phyloP scores from a whole-genome alignment of 1,284 basidiomycete species.

The Ceratobasidium sp. region DNA sequence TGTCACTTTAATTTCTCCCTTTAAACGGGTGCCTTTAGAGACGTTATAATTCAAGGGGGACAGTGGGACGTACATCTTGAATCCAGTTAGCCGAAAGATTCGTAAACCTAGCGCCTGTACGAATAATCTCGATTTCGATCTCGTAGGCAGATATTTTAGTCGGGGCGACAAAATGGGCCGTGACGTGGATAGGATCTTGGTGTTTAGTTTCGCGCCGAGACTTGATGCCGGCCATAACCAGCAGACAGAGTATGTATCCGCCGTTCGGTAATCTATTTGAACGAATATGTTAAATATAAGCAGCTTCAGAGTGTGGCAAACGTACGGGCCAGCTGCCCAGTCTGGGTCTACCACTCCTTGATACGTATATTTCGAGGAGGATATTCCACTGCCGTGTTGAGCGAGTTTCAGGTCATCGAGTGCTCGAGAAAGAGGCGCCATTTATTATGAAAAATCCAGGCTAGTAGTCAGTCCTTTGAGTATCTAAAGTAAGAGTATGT shows the following conservation, averaged over 20 bases:
- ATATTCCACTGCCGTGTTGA: background rate
- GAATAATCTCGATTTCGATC: slow-evolving; percentile 64
- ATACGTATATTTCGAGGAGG: background rate
- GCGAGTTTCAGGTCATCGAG: background rate
- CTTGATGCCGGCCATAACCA: slow-evolving; percentile 67
- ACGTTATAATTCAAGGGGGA: slow-evolving; percentile 51
- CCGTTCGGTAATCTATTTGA: slow-evolving; percentile 22
- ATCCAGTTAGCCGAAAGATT: slow-evolving; percentile 69
- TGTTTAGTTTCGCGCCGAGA: slow-evolving; percentile 64
- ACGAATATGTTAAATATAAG: background rate
- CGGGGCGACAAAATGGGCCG: slow-evolving; percentile 68
- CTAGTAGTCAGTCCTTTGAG: too few relatives aligned
- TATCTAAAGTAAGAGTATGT: too few relatives aligned
- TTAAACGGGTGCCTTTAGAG: too few relatives aligned
- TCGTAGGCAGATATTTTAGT: slow-evolving; percentile 60
- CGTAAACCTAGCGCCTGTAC: slow-evolving; percentile 65
- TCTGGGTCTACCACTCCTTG: slow-evolving; percentile 18
- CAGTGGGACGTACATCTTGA: slow-evolving; percentile 64
- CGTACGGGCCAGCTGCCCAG: slow-evolving; percentile 32
- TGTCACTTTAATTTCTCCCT: slow-evolving; percentile 63
- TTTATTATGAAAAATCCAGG: background rate
- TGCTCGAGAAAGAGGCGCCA: background rate
- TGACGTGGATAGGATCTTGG: slow-evolving; percentile 69
- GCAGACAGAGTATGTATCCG: slow-evolving; percentile 73
- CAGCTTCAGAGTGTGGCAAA: background rate